These are phyloP conservation scores for Mycena chlorophos DNA, from an alignment of 768 basidiomycete species.

Conservation along the genomic window DNA sequence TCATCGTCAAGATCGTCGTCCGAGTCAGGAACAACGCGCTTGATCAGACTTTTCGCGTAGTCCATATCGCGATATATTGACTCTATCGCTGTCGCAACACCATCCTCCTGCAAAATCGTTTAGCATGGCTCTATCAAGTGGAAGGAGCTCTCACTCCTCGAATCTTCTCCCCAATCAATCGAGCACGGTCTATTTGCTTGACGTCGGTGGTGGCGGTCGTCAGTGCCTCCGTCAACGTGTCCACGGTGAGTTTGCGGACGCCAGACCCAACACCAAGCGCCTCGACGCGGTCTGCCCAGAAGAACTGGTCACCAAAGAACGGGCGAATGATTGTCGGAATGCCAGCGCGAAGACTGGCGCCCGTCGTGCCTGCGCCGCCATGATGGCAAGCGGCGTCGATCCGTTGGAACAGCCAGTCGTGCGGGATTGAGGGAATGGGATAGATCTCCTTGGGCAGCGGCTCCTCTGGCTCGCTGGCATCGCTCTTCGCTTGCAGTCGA, in stretches of 20 bases:
- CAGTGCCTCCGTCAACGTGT: slow-evolving; percentile 77
- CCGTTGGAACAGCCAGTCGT: slow-evolving; percentile 92
- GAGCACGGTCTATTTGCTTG: slow-evolving; percentile 88
- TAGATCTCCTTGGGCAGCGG: slow-evolving; percentile 80
- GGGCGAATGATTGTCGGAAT: slow-evolving; percentile 95
- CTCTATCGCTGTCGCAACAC: slow-evolving; percentile 91
- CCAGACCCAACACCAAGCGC: slow-evolving; percentile 89
- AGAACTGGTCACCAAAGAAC: slow-evolving; percentile 97
- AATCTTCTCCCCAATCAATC: slow-evolving; percentile 82
- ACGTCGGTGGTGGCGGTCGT: slow-evolving; percentile 78
- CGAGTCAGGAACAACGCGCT: slow-evolving; percentile 41
- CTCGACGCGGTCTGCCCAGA: slow-evolving; percentile 98
- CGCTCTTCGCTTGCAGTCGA: slow-evolving; percentile 69
- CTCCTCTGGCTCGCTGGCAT: slow-evolving; percentile 63
- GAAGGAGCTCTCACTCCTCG: slow-evolving; percentile 54
- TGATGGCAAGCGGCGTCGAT: slow-evolving; percentile 99
- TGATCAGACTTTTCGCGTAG: slow-evolving; percentile 87
- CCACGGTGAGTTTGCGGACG: slow-evolving; percentile 84
- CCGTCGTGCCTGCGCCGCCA: slow-evolving; percentile 95
- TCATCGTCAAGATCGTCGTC: slow-evolving; percentile 35
- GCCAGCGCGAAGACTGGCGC: slow-evolving; percentile 86
- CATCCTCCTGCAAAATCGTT: slow-evolving; percentile 69
- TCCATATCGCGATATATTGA: slow-evolving; percentile 95
- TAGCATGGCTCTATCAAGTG: slow-evolving; percentile 4
- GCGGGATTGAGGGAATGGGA: slow-evolving; percentile 82